Base-by-base conservation (phyloP, 192 early-diverging fungal genomes). In the Gaertneriomyces sp. region DNA sequence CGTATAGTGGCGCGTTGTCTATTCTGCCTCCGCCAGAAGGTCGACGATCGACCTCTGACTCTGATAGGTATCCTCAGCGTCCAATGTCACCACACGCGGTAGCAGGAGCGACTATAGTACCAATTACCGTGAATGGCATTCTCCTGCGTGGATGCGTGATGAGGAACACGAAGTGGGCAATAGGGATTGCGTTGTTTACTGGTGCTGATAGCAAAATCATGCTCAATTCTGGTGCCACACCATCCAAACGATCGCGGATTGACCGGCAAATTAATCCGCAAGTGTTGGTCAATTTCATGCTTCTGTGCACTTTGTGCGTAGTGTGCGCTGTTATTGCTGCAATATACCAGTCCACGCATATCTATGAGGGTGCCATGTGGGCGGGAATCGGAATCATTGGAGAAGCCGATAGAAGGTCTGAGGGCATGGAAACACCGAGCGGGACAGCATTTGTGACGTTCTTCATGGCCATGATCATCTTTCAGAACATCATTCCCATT, bases 201-300 rank as follows among this genome's bases (percentile, higher is more conserved):
- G 97, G 97, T 20, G 70, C 81, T 61, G 95, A 99, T n/a, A 91
- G 93, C 17, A 97, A 98, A 74, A 93, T 99, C 52, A 92, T 96
- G 89, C 74, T 95, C 60, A 99, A 99, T 69, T 87, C 91, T 2
- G 93, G 95, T 20, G 82, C 83, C 51, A 96, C 95, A 1, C 95
- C 95, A 9, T 90, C 87, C 45, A 99, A 98, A 73, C 89, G 92
- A 41, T 91, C 89, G 74, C 81, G 87, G 47, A 91, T 97, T 61
- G 94, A 95, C 74, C 85, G 89, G 63, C 89, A 91, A 63, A 90
- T 95, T 65, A 98, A 96, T 77, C 89, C 90, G 53, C 90, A 90
- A 66, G 89, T 91, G 65, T 39, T 87, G 11, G 54, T 79, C 58
- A 83, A 77, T 63, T 79, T 76, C 70, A 74, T 80, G 70, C 68